A percentile compares a stretch with the other conserved stretches of the same genome.
These are phyloP conservation scores for Haberlea rhodopensis DNA, from an alignment of 257 asterid species.

Conservation along the genomic window DNA sequence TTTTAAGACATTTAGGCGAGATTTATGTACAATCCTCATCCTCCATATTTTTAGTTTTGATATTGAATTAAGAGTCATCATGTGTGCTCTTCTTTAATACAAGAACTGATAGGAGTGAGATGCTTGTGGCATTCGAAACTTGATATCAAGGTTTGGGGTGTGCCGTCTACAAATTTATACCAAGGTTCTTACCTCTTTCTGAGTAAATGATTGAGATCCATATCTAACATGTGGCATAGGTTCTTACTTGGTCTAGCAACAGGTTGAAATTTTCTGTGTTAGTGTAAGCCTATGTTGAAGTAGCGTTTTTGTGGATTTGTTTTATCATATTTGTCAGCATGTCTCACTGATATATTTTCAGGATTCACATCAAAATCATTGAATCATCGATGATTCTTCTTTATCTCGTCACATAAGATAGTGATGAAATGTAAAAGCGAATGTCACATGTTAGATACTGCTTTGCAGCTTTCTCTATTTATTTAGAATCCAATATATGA, in stretches of 20 bases:
- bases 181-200: too few species aligned
- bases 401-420: background rate
- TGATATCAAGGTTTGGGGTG: background rate
- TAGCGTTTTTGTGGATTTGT: background rate
- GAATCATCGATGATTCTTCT: background rate
- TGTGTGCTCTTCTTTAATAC: background rate
- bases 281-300: background rate
- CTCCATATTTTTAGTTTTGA: too few species aligned
- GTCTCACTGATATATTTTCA: too few species aligned
- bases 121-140: background rate
- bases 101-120: background rate
- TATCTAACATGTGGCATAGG: background rate
- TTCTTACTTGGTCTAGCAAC: background rate
- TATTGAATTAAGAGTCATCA: background rate
- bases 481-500: slow-evolving; percentile 2
- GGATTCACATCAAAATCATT: background rate
- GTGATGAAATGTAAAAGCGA: background rate
- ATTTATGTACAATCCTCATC: too few species aligned
- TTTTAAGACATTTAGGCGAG: too few species aligned
- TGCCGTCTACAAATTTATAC: background rate
- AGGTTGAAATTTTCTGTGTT: background rate
- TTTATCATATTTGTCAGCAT: background rate
- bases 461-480: slow-evolving; percentile 14
- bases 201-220: background rate
- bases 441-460: background rate